These are phyloP conservation scores for Teratosphaeria viscida DNA, from an alignment of 2,329 filamentous ascomycete species.

Conservation along the genomic window DNA sequence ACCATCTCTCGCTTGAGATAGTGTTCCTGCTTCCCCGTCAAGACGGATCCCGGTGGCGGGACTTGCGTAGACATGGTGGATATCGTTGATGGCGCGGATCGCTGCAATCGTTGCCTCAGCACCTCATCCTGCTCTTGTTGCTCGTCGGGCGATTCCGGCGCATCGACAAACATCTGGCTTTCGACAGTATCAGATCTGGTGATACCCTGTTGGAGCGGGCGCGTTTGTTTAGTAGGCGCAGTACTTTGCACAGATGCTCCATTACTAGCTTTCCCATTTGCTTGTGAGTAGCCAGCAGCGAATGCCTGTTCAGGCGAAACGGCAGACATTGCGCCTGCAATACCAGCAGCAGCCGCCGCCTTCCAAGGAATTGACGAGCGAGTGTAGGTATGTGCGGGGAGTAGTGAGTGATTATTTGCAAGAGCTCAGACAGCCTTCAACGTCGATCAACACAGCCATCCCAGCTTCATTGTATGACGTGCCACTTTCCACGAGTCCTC, in stretches of 20 bases:
- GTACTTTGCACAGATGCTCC: slow-evolving; percentile 4
- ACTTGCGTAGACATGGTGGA: slow-evolving; percentile 30
- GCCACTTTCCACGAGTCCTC: background rate
- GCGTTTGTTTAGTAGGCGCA: background rate
- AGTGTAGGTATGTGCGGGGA: background rate
- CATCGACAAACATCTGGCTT: slow-evolving; percentile 21
- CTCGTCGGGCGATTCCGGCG: slow-evolving; percentile 11
- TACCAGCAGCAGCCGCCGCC: background rate
- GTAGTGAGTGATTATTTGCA: background rate
- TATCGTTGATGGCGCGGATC: slow-evolving; percentile 15
- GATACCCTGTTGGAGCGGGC: background rate
- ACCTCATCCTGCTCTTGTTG: slow-evolving; percentile 3
- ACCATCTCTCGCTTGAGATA: slow-evolving; percentile 96
- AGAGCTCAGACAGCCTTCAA: background rate
- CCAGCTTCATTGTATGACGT: background rate
- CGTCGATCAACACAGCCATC: background rate
- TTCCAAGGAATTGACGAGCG: background rate
- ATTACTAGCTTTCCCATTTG: slow-evolving; percentile 2
- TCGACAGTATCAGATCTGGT: slow-evolving; percentile 17
- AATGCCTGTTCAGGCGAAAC: background rate
- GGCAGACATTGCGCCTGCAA: background rate
- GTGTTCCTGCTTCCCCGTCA: slow-evolving; percentile 97
- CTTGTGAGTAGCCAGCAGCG: background rate
- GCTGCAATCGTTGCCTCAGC: slow-evolving; percentile 12
- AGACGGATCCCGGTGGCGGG: slow-evolving; percentile 46